phyloP scores from a whole-genome alignment of 2,329 filamentous ascomycete species.

The Lachnellula occidentalis region DNA sequence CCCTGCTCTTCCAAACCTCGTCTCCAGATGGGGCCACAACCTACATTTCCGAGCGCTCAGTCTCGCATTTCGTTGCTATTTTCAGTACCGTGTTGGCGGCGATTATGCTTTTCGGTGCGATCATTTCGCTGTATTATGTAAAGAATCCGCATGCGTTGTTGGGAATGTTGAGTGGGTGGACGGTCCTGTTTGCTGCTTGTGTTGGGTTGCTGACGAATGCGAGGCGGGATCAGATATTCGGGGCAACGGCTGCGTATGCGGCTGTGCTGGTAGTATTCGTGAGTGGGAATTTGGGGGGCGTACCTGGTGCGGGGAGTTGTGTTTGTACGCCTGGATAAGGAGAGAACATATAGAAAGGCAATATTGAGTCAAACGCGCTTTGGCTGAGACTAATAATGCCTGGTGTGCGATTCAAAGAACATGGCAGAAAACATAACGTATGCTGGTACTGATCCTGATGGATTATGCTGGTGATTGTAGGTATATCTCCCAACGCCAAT shows the following conservation, averaged over 20 bases:
- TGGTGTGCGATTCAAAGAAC: too few species aligned
- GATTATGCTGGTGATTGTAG: too few species aligned
- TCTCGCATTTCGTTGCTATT: conserved; percentile 7
- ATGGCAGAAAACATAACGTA: too few species aligned
- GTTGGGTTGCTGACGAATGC: conserved; percentile 22
- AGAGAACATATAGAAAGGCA: too few species aligned
- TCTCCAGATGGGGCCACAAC: conserved; percentile 8
- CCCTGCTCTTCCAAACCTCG: conserved; percentile 11
- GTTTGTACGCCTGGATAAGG: conserved; percentile 2
- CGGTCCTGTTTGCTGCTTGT: conserved; percentile 19
- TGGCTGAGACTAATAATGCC: too few species aligned
- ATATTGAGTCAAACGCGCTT: too few species aligned
- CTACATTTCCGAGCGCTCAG: conserved; percentile 8
- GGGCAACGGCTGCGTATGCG: conserved; percentile 19
- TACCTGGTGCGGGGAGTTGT: not conserved
- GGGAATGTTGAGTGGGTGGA: conserved; percentile 19
- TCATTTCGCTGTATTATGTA: conserved; percentile 16
- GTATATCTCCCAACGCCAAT: too few species aligned
- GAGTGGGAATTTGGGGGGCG: conserved; percentile 15
- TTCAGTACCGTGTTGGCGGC: conserved; percentile 13
- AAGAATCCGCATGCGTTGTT: conserved; percentile 8
- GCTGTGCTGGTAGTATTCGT: conserved; percentile 20
- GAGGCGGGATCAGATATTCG: conserved; percentile 19
- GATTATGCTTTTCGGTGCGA: conserved; percentile 17
- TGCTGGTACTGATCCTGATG: too few species aligned